phyloP scores from a whole-genome alignment of 163 green algal genomes.

The Chlorella variabilis region DNA sequence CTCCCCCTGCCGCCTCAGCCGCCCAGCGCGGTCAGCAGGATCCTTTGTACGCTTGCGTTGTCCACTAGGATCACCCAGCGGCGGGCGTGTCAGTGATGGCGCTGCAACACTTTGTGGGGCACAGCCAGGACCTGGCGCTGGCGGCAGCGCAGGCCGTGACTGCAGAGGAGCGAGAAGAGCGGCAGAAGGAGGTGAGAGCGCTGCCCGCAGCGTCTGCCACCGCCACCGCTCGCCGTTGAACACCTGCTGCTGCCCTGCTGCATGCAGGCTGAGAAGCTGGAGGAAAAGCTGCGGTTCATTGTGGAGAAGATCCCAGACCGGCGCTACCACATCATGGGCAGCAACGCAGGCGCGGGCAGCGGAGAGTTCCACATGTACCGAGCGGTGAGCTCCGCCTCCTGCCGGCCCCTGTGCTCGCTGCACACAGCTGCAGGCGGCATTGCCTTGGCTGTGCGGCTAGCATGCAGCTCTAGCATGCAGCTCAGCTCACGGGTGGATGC shows the following conservation, averaged over 20 bases:
- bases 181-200: constrained; percentile 45
- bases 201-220: background rate
- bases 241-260: too few species aligned
- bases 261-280: constrained; percentile 78
- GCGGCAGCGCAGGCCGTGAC: background rate
- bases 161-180: constrained; percentile 8
- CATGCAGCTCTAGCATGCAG: background rate
- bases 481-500: too few species aligned
- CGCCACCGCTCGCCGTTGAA: background rate
- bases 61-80: background rate
- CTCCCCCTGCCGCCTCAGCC: too few species aligned
- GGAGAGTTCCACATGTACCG: constrained; percentile 90
- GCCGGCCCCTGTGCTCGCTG: background rate
- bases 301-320: constrained; percentile 83
- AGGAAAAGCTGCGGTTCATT: constrained; percentile 88
- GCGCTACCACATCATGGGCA: constrained; percentile 78
- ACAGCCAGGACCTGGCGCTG: constrained; percentile 27
- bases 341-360: constrained; percentile 81
- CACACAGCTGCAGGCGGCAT: constrained; percentile 12
- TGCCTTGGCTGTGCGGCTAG: background rate
- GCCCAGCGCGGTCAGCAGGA: too few species aligned
- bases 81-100: too few species aligned
- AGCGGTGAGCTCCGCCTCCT: constrained; percentile 41
- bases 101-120: constrained; percentile 22
- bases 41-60: too few species aligned